A percentile compares a stretch with the other conserved stretches of the same genome.
phyloP scores from a whole-genome alignment of 2,329 filamentous ascomycete species.

The Rhynchosporium graminicola region DNA sequence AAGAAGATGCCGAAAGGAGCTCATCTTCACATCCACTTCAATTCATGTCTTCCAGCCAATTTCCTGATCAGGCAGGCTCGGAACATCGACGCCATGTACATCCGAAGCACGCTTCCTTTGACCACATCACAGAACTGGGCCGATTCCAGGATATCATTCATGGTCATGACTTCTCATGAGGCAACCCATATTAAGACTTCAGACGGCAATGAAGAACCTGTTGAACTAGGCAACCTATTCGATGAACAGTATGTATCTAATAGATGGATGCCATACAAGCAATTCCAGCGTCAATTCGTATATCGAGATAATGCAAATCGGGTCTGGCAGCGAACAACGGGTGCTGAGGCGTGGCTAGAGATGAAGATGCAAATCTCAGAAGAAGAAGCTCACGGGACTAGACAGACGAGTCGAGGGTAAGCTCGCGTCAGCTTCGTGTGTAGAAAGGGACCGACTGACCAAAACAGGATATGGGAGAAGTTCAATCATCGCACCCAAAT shows the following conservation, averaged over 20 bases:
- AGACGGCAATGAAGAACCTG: slow-evolving; percentile 28
- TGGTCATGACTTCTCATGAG: slow-evolving; percentile 37
- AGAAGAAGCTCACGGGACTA: slow-evolving; percentile 56
- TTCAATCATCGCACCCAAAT: slow-evolving; percentile 71
- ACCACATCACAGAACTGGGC: slow-evolving; percentile 34
- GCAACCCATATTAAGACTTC: slow-evolving; percentile 34
- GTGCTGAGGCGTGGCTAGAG: slow-evolving; percentile 55
- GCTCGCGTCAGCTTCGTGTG: slow-evolving; percentile 28
- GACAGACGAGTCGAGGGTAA: slow-evolving; percentile 55
- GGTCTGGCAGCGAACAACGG: slow-evolving; percentile 36
- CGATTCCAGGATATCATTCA: slow-evolving; percentile 37
- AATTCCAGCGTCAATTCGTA: slow-evolving; percentile 46
- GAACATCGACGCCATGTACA: slow-evolving; percentile 65
- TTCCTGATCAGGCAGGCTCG: slow-evolving; percentile 59
- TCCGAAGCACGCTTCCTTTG: slow-evolving; percentile 61
- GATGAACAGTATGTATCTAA: slow-evolving; percentile 48
- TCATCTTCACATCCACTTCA: slow-evolving; percentile 77
- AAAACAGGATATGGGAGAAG: slow-evolving; percentile 52
- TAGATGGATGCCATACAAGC: slow-evolving; percentile 48
- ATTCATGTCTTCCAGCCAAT: slow-evolving; percentile 65
- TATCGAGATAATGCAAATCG: slow-evolving; percentile 37
- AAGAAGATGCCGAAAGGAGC: slow-evolving; percentile 67
- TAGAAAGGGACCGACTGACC: slow-evolving; percentile 22
- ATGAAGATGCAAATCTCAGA: slow-evolving; percentile 63
- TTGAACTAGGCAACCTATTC: slow-evolving; percentile 50